Percentiles rank a stretch among this genome's conserved stretches.
Conservation (phyloP, 106 monocot genomes). For the Acorus gramineus region DNA sequence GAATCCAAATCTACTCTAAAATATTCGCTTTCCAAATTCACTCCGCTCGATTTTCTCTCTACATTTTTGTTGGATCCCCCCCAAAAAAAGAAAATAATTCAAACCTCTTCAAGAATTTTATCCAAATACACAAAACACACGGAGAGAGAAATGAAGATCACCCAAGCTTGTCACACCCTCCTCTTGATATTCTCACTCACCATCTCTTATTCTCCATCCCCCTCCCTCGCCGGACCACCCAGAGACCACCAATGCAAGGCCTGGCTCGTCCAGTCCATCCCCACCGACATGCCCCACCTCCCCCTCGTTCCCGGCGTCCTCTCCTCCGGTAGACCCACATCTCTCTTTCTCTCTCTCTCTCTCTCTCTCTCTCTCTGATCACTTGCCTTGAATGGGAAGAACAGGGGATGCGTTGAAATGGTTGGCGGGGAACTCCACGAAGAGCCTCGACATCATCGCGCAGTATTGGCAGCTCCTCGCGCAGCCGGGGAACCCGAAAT, state of each 20-base stretch:
- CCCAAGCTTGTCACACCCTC: too few species aligned
- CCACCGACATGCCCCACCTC: constrained; percentile 90
- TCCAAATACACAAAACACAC: too few species aligned
- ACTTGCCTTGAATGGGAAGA: background rate
- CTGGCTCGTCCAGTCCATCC: constrained; percentile 92
- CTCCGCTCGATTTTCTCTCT: too few species aligned
- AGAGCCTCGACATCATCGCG: constrained; percentile 59
- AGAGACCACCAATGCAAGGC: constrained; percentile 29
- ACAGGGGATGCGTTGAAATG: constrained; percentile 71
- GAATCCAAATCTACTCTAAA: too few species aligned
- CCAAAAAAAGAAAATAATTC: too few species aligned
- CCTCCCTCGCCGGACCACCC: constrained; percentile 1
- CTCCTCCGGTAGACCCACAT: constrained; percentile 42
- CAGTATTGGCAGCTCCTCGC: constrained; percentile 94
- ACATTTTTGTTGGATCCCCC: too few species aligned
- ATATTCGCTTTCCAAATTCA: too few species aligned
- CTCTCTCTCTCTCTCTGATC: background rate
- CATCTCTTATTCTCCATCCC: constrained; percentile 9
- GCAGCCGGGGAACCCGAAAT: constrained; percentile 42
- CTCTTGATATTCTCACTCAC: background rate
- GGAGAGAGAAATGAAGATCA: too few species aligned
- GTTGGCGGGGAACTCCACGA: constrained; percentile 78
- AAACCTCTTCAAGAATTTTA: too few species aligned
- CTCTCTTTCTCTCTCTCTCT: background rate
- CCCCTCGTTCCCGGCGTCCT: constrained; percentile 65